phyloP scores from a whole-genome alignment of 495 filamentous ascomycete genomes.

The Glonium stellatum region DNA sequence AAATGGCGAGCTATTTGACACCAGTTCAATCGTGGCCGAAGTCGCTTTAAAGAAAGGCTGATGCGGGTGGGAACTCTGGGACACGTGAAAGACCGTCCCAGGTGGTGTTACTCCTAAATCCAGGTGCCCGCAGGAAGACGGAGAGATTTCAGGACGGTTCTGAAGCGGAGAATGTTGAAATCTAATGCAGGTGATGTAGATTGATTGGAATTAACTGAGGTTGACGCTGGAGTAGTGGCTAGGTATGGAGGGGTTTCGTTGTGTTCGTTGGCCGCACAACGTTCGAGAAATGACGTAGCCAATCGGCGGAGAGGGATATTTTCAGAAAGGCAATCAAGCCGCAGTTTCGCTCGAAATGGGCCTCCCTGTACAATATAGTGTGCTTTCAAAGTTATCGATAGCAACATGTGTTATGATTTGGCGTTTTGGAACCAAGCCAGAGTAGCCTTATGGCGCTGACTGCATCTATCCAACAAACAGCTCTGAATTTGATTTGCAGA shows the following conservation, averaged over 20 bases:
- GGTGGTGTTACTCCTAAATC: not conserved
- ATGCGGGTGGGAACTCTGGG: not conserved
- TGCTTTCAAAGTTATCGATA: not conserved
- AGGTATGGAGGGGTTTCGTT: not conserved
- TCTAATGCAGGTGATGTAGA: not conserved
- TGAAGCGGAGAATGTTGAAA: not conserved
- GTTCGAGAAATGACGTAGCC: constrained; percentile 13
- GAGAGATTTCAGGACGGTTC: not conserved
- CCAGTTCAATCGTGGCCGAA: not conserved
- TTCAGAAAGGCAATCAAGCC: not conserved
- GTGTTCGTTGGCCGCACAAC: not conserved
- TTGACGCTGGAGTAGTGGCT: constrained; percentile 4
- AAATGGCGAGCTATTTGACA: constrained; percentile 1
- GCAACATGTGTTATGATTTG: not conserved
- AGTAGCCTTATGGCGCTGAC: not conserved
- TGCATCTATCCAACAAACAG: not conserved
- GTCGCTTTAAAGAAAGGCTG: not conserved
- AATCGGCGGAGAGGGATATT: not conserved
- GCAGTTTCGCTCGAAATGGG: constrained; percentile 1
- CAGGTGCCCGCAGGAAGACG: not conserved
- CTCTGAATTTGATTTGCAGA: not conserved
- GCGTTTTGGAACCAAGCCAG: not conserved
- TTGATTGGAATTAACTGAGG: not conserved
- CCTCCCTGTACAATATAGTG: not conserved
- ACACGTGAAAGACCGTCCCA: not conserved